phyloP scores from a whole-genome alignment of 805 yeast species.

The Torulaspora indica region DNA sequence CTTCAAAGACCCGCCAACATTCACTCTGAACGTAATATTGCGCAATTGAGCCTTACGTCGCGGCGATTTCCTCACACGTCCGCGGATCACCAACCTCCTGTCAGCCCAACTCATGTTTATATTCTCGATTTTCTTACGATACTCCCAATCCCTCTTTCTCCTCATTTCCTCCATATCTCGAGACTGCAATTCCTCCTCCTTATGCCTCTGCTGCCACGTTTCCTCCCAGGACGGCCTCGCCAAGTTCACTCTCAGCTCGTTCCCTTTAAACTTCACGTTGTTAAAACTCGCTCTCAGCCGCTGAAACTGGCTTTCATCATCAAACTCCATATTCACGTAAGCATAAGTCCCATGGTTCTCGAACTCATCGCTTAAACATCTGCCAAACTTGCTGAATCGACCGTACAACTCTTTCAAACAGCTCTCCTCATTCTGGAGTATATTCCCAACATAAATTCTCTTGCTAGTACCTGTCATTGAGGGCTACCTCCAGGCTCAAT shows the following conservation, averaged over 20 bases:
- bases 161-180: constrained; percentile 33
- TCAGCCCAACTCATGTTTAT: constrained; percentile 41
- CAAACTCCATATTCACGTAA: constrained; percentile 55
- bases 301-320: constrained; percentile 37
- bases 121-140: constrained; percentile 37
- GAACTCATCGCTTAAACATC: constrained; percentile 42
- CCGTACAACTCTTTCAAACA: constrained; percentile 42
- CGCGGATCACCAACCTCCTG: constrained; percentile 44
- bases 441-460: constrained; percentile 33
- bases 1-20: constrained; percentile 53
- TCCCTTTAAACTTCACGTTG: constrained; percentile 73
- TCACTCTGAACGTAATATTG: constrained; percentile 60
- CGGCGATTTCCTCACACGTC: constrained; percentile 55
- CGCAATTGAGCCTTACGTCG: constrained; percentile 41
- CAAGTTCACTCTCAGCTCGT: constrained; percentile 51
- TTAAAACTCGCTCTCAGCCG: constrained; percentile 55
- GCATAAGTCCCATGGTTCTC: constrained; percentile 60
- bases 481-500: too few relatives aligned
- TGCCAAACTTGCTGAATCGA: constrained; percentile 64
- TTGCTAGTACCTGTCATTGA: constrained; percentile 17
- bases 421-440: constrained; percentile 23
- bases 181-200: constrained; percentile 38
- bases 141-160: constrained; percentile 39
- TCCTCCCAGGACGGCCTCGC: constrained; percentile 57
- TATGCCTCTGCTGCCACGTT: constrained; percentile 45